Base-by-base conservation (phyloP, 2,329 filamentous ascomycete species). In the Aspergillus luchuensis region DNA sequence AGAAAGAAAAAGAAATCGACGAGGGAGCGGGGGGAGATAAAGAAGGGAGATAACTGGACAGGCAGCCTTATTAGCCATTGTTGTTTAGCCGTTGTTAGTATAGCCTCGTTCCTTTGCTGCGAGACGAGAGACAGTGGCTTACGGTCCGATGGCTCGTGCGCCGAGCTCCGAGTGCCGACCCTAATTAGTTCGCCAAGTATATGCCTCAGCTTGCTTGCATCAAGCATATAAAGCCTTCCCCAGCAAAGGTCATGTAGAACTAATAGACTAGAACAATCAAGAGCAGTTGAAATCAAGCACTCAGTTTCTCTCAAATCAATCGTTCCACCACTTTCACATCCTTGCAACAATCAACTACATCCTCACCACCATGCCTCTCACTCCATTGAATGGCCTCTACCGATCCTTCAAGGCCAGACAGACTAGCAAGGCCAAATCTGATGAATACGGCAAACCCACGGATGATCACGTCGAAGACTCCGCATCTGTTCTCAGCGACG, bases 111-210 rank as follows among this genome's bases (percentile, higher is more conserved):
- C 17, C 41, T 13, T 36, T 36, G 10, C 33, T 36, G 5, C 11
- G 5, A 36, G 10, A 1, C 1, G 33, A 41, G 33, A 8, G 23
- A 10, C 17, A 10, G 8, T 47, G 15, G 36, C 25, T 28, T 25
- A 8, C 15, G n/a, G n/a, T 56, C 53, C 53, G 53, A 47, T 38
- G 53, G 53, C 39, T 39, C 53, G 53, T 56, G 53, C 53, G 53
- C 11, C 0, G 33, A 43, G 25, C n/a, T 47, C 53, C 53, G 53
- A 56, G 53, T 10, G 8, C 53, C 53, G 53, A 45, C 21, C 13
- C 53, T n/a, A 1, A 1, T 0, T 5, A 11, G 33, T 36, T 5
- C 11, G 33, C 11, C 33, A 11, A 6, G 33, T 36, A 36, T 36
- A 36, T 36, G 33, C 33, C 33, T 36, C 33, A 36, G 33, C 33